phyloP scores from a whole-genome alignment of 2,329 filamentous ascomycete genomes.

The Botrytis medusae region DNA sequence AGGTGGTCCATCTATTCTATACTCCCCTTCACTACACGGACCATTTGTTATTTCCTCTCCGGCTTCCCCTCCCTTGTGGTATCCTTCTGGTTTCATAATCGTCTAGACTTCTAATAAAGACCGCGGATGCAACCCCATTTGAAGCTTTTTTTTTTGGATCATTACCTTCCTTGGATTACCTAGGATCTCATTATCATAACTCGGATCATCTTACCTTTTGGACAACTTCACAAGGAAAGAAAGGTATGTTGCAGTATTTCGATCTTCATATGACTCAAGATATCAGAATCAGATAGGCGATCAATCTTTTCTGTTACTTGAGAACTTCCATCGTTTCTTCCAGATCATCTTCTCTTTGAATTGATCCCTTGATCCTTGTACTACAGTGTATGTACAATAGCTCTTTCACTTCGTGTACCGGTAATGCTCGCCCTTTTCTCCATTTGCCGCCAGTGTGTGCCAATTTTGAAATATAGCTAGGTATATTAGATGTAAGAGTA shows the following conservation, averaged over 20 bases:
- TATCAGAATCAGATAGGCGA: conserved; percentile 9
- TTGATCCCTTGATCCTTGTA: conserved; percentile 4
- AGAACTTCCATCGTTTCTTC: conserved; percentile 3
- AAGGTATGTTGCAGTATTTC: conserved; percentile 10
- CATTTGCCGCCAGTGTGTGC: conserved; percentile 12
- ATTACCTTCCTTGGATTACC: not conserved
- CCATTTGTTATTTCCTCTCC: not conserved
- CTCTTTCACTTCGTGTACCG: not conserved
- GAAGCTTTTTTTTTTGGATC: not conserved
- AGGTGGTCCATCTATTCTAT: conserved; percentile 1
- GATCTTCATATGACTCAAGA: conserved; percentile 5
- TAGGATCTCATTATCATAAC: not conserved
- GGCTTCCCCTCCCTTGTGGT: not conserved
- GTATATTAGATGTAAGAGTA: not conserved
- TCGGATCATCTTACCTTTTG: not conserved
- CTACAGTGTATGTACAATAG: not conserved
- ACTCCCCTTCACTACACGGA: conserved; percentile 1
- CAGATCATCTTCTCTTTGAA: not conserved
- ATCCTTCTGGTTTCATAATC: conserved; percentile 7
- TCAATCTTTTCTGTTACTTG: conserved; percentile 5
- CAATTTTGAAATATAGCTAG: not conserved
- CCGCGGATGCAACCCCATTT: not conserved
- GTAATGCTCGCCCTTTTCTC: not conserved
- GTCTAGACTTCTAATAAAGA: not conserved
- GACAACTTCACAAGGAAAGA: not conserved